phyloP scores from a whole-genome alignment of 2,329 filamentous ascomycete species.

The Sporothrix brasiliensis region DNA sequence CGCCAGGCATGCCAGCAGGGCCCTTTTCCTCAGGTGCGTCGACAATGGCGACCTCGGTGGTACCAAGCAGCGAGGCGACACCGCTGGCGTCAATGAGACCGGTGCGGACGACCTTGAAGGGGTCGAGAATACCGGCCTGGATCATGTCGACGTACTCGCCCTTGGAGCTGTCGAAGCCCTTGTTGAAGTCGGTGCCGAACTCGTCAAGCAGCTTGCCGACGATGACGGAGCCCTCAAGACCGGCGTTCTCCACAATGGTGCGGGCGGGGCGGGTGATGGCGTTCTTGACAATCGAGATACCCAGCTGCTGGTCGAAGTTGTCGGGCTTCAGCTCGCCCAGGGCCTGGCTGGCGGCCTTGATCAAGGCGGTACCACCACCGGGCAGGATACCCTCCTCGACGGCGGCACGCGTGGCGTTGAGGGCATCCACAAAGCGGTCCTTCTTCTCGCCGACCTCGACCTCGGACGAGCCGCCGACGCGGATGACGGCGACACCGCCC shows the following conservation, averaged over 20 bases:
- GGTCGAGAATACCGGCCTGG: conserved; percentile 91
- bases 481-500: conserved; percentile 98
- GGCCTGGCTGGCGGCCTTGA: conserved; percentile 94
- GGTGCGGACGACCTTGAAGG: conserved; percentile 98
- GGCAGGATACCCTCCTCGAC: conserved; percentile 99
- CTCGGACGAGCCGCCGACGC: conserved; percentile 95
- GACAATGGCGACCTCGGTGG: conserved; percentile 96
- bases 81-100: conserved; percentile 92
- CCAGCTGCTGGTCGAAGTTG: conserved; percentile 99
- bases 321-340: conserved; percentile 77
- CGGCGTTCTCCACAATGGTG: conserved; percentile 97
- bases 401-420: conserved; percentile 96
- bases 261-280: conserved; percentile 94
- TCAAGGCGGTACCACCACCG: conserved; percentile 94
- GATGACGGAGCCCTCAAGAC: conserved; percentile 90
- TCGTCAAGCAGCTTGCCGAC: conserved; percentile 98
- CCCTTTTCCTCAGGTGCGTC: conserved; percentile 95
- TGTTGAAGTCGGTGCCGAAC: conserved; percentile 91
- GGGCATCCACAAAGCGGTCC: conserved; percentile 96
- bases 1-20: conserved; percentile 57
- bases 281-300: conserved; percentile 95
- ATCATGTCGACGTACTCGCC: conserved; percentile 99
- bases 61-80: conserved; percentile 94
- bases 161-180: conserved; percentile 93
- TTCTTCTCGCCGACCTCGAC: conserved; percentile 99